Evolutionary conservation across 805 yeast genomes (phyloP), one percentile per base, ranked within the genome.

Genomic region (Nakazawaea wyomingensis): DNA sequence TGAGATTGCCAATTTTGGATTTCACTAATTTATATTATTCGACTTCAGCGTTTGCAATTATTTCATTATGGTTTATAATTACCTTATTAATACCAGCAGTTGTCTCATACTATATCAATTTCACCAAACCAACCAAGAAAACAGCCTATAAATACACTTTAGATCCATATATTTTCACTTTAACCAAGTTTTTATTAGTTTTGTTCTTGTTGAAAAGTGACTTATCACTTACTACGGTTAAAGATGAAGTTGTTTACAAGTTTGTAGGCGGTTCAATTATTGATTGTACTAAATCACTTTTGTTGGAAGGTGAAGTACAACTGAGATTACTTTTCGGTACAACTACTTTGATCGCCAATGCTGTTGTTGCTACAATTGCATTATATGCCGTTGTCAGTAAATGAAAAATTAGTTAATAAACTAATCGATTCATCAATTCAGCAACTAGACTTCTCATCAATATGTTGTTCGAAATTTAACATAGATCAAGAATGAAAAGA

Each of bases 111-210:
- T 76, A 72, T 60, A 52, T 76, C 52, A 76, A 76, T 60, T 74
- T 74, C 53, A 62, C 79, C 44, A 62, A 67, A 56, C 61, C 72
- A 54, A 58, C 62, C 30, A 57, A 64, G 38, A 59, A 55, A 20
- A 53, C 60, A 42, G 65, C 63, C 48, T 64, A 58, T 39, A 67
- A 61, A 30, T 66, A 67, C 60, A 55, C 57, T 34, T 65, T 49
- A 54, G 82, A 76, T 56, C 81, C 81, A 26, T 72, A 74, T 49
- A 60, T 71, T 42, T 71, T 68, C 53, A 62, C 76, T 14, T 59
- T 76, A 46, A 50, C 70, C 36, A 75, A 74, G 54, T 54, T 71
- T 9, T 55, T 75, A 46, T 49, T 69, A 29, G 60, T 62, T 28
- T 62, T 66, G 51, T 56, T 66, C 47, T 47, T 72, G 37, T 58